Evolutionary conservation across 2,329 filamentous ascomycete species (phyloP), one percentile per base, ranked within the genome.

Genomic region (Periconia sp.): DNA sequence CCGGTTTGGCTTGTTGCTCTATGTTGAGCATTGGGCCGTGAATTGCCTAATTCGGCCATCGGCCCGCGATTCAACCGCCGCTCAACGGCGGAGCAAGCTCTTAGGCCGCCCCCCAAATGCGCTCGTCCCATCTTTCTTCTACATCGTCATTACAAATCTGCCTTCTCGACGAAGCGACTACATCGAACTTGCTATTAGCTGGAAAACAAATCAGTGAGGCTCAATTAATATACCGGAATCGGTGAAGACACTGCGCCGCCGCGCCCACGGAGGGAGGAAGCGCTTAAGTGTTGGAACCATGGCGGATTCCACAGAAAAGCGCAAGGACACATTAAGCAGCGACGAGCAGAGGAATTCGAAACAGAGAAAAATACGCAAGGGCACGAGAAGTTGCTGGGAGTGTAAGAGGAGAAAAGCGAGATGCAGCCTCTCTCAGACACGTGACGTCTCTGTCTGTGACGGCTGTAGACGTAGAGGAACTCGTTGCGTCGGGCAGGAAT

Each of bases 371-470:
- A 63, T 74, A 57, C 62, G 71, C 18, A 74, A 74, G 53, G 72
- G 72, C 13, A 74, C 72, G 10, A 70, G 69, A 54, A 74, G 68
- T 48, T 75, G 72, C 56, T 75, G 72, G 59, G 72, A 72, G 57
- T 74, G 72, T 64, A 71, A 64, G 53, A 59, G 61, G 37, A 56
- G 66, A 20, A 70, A 70, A 31, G 52, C 65, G 3, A 51, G 57
- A n/a, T 69, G 66, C 33, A 57, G 52, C 2, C 66, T 63, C 27
- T 42, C 47, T 2, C 6, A 2, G 50, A 61, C 18, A 27, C 33
- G 15, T 14, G 15, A 37, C 15, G 10, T 37, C 33, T 37, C 46
- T 3, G 45, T 45, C 2, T 70, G 64, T 35, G 45, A 56, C 15
- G 46, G 49, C 15, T 69, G 65, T 44, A 42, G 44, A 10, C 46